Evolutionary conservation across 257 asterid genomes (phyloP), one percentile per base, ranked within the genome.

Genomic region (Jasminum sambac): DNA sequence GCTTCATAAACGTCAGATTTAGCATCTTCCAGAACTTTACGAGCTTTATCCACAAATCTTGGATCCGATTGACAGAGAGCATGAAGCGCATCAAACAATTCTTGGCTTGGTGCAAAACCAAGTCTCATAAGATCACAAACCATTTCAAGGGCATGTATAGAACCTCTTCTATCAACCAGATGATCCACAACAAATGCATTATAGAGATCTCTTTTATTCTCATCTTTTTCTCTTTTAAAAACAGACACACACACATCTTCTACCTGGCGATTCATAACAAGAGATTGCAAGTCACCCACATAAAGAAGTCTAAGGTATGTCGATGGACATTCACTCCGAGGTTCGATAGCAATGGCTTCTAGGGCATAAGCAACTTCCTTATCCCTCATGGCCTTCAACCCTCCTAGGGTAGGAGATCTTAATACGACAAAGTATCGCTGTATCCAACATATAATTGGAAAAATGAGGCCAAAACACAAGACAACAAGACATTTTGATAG

Each of bases 271-370:
- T 90, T 88, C 19, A 76, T 59, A 42, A 72, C 77, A 23, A 87
- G 78, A 44, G 85, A 84, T 36, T 71, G 72, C 21, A 73, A n/a
- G 25, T 86, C 85, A 50, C 86, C 82, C 68, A 75, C 82, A 84
- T 84, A 74, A 6, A 90, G 88, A 11, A 96, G 96, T 0, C 96
- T 93, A 17, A 93, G 94, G 78, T 93, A 93, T 77, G 96, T 87
- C 98, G 97, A 93, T 4, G 98, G 87, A 60, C 98, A 86, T 74
- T 89, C 98, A 23, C 89, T 93, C 72, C 80, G 96, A 2, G 98
- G 96, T 64, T 81, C 76, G 37, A 82, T 70, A 43, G 79, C 59
- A 63, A 93, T 91, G 78, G 96, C 92, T 72, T 86, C 78, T 50
- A 87, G 74, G 34, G 96, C 77, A 74, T 86, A 89, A 12, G 79